A percentile compares a stretch with the other conserved stretches of the same genome.
phyloP scores from a whole-genome alignment of 176 grass and related monocot genomes.

The Eragrostis curvula region DNA sequence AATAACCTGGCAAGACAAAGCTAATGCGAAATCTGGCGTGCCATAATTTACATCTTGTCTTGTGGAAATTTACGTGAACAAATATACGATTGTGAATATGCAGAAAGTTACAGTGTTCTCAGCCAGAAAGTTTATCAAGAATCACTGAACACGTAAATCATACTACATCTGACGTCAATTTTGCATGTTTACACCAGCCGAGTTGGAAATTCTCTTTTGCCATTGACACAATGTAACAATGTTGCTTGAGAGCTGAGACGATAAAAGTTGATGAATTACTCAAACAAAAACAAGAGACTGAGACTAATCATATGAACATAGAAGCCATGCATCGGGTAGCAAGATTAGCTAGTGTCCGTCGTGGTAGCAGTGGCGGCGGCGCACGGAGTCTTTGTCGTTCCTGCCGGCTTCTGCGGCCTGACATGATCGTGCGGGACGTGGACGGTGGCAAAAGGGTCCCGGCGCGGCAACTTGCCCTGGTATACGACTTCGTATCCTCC shows the following conservation, averaged over 20 bases:
- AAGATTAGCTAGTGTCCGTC: not conserved
- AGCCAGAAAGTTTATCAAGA: too few species aligned
- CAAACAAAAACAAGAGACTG: not conserved
- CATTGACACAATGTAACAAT: not conserved
- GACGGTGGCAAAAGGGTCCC: not conserved
- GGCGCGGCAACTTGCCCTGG: not conserved
- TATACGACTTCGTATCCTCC: constrained; percentile 13
- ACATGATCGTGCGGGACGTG: not conserved
- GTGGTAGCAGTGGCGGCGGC: not conserved
- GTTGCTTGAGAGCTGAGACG: not conserved
- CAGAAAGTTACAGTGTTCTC: too few species aligned
- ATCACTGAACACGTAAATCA: too few species aligned
- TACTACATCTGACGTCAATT: too few species aligned
- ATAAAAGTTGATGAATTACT: not conserved
- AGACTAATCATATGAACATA: not conserved
- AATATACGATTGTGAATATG: too few species aligned
- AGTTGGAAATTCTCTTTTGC: not conserved
- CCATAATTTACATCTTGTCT: too few species aligned
- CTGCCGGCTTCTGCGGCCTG: not conserved
- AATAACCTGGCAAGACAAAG: too few species aligned
- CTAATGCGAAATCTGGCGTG: too few species aligned
- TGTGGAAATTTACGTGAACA: too few species aligned
- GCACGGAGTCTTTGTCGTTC: not conserved
- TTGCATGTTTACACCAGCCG: not conserved
- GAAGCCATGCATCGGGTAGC: not conserved